Percentiles rank a stretch among this genome's conserved stretches.
Evolutionary conservation across 306 rosid genomes (phyloP).

Genomic region (Acacia melanoxylon): DNA sequence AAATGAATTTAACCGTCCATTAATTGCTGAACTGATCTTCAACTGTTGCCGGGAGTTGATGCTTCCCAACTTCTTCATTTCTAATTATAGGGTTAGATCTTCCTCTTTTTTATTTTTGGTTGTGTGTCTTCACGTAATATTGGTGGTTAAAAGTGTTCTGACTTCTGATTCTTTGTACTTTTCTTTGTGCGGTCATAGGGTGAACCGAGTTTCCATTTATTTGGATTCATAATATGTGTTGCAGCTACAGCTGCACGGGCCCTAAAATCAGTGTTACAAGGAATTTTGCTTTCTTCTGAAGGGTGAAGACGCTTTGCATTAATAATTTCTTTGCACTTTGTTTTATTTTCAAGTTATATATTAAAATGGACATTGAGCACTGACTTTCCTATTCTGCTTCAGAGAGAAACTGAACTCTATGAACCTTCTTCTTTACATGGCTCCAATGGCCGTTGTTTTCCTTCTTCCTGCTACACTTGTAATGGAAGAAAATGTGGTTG

Average conservation of each 20-base stretch:
- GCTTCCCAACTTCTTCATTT: conserved; percentile 12
- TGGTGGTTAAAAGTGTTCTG: conserved; percentile 8
- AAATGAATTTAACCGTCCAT: not conserved
- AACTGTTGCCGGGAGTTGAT: conserved; percentile 19
- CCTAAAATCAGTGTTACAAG: conserved; percentile 91
- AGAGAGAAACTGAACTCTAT: conserved; percentile 99
- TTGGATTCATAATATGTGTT: conserved; percentile 88
- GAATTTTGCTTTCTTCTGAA: conserved; percentile 96
- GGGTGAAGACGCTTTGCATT: conserved; percentile 57
- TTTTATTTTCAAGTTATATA: conserved; percentile 13
- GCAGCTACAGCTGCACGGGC: conserved; percentile 99
- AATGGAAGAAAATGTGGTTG: conserved; percentile 98
- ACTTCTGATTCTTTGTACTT: conserved; percentile 28
- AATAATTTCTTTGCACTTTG: not conserved
- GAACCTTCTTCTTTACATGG: conserved; percentile 99
- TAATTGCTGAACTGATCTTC: not conserved
- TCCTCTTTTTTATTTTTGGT: not conserved
- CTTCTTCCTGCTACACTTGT: conserved; percentile 96
- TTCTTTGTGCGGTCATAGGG: conserved; percentile 58
- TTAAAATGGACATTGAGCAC: conserved; percentile 15
- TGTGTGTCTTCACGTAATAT: not conserved
- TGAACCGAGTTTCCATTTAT: conserved; percentile 98
- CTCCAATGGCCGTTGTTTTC: conserved; percentile 96
- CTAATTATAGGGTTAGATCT: not conserved
- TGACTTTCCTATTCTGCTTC: conserved; percentile 41